Evolutionary conservation across 768 basidiomycete genomes (phyloP).

Genomic region (Auriscalpium vulgare): DNA sequence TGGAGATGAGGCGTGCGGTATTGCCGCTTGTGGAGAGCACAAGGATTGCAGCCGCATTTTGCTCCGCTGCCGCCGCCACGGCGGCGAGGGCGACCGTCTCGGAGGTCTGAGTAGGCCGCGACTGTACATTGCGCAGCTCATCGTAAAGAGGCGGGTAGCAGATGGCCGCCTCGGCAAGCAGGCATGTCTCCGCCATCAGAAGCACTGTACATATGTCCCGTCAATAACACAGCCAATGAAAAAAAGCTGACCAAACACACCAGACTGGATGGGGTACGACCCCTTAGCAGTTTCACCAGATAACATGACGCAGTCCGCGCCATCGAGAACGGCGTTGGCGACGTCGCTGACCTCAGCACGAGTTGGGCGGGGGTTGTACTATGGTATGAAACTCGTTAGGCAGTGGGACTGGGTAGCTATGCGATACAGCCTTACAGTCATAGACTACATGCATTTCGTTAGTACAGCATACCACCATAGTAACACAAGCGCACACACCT

Average conservation of each 20-base stretch:
- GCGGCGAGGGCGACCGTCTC: constrained; percentile 97
- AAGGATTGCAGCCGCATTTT: constrained; percentile 89
- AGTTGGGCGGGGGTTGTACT: constrained; percentile 98
- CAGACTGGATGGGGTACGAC: constrained; percentile 90
- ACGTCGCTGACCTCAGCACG: constrained; percentile 99
- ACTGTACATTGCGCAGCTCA: constrained; percentile 70
- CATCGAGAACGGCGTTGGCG: constrained; percentile 97
- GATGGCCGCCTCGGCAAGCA: constrained; percentile 92
- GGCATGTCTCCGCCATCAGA: constrained; percentile 99
- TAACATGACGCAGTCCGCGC: constrained; percentile 99
- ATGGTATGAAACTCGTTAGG: background rate
- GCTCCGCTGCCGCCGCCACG: constrained; percentile 91
- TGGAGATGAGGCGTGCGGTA: constrained; percentile 91
- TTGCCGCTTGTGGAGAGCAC: constrained; percentile 96
- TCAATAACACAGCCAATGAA: background rate
- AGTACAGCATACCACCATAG: background rate
- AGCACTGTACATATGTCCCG: constrained; percentile 45
- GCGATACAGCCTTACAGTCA: constrained; percentile 58
- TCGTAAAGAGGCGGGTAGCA: constrained; percentile 94
- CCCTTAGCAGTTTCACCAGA: constrained; percentile 99
- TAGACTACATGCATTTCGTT: constrained; percentile 50
- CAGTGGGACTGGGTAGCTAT: background rate
- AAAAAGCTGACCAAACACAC: constrained; percentile 32
- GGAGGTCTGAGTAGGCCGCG: constrained; percentile 85
- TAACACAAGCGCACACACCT: constrained; percentile 39